Evolutionary conservation across 2,329 filamentous ascomycete genomes (phyloP).

Genomic region (Furcasterigmium sp.): DNA sequence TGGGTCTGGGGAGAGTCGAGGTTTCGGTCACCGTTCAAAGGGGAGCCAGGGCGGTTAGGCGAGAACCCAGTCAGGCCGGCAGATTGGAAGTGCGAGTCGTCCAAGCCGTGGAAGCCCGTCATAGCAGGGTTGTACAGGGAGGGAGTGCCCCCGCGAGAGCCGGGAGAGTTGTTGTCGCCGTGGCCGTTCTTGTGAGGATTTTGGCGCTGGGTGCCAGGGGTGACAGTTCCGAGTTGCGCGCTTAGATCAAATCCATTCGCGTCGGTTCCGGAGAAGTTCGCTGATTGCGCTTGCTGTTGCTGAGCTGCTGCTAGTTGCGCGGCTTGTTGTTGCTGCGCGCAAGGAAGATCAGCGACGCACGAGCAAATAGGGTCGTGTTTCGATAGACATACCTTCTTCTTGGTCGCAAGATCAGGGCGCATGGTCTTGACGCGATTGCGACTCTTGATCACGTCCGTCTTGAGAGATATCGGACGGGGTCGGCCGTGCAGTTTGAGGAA

Average conservation of each 20-base stretch:
- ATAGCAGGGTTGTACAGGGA: slow-evolving; percentile 70
- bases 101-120: slow-evolving; percentile 74
- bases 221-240: slow-evolving; percentile 30
- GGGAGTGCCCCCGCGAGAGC: slow-evolving; percentile 75
- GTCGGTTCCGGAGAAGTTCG: slow-evolving; percentile 36
- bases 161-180: slow-evolving; percentile 70
- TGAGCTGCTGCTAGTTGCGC: slow-evolving; percentile 13
- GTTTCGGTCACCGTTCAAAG: slow-evolving; percentile 54
- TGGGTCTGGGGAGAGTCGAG: slow-evolving; percentile 70
- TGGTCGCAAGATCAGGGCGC: slow-evolving; percentile 70
- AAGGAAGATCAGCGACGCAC: too few species aligned
- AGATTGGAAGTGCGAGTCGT: slow-evolving; percentile 63
- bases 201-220: slow-evolving; percentile 49
- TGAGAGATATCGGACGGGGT: slow-evolving; percentile 88
- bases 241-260: slow-evolving; percentile 56
- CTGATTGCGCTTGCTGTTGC: slow-evolving; percentile 27
- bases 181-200: slow-evolving; percentile 71
- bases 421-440: slow-evolving; percentile 94
- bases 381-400: slow-evolving; percentile 66
- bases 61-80: slow-evolving; percentile 45
- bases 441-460: slow-evolving; percentile 99
- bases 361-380: not conserved
- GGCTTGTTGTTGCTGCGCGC: slow-evolving; percentile 18
- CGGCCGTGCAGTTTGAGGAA: slow-evolving; percentile 96
- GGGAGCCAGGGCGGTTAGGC: slow-evolving; percentile 44